Evolutionary conservation across 2,329 filamentous ascomycete species (phyloP).

Genomic region (Fusarium secorum): DNA sequence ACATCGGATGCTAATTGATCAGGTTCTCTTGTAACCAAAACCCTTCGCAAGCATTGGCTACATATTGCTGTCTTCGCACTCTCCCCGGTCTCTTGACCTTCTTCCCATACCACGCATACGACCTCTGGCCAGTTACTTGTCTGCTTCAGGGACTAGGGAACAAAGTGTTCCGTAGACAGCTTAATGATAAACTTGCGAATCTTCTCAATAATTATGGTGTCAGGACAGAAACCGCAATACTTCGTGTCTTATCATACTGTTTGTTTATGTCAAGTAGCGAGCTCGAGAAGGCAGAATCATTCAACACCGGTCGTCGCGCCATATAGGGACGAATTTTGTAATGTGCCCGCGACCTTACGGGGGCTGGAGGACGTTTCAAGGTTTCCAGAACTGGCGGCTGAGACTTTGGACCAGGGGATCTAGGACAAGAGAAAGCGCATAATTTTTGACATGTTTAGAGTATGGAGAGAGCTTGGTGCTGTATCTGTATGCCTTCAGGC

Average conservation of each 20-base stretch:
- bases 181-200: neutral
- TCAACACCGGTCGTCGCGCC: neutral
- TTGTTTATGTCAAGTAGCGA: neutral
- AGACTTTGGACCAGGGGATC: no score
- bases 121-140: neutral
- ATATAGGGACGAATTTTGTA: no score
- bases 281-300: neutral
- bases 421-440: no score
- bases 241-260: neutral
- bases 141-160: neutral
- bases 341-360: no score
- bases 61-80: neutral
- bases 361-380: no score
- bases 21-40: neutral
- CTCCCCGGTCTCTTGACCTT: no score
- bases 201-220: neutral
- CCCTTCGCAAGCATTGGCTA: accelerated
- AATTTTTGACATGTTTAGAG: no score
- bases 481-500: no score
- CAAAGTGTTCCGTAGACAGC: neutral
- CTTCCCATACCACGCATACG: neutral
- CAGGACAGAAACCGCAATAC: neutral
- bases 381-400: no score
- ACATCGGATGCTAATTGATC: neutral
- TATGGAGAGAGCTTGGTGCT: no score